Percentiles rank a stretch among this genome's conserved stretches.
phyloP scores from a whole-genome alignment of 1,284 basidiomycete species.

The Rhodofomes roseus region DNA sequence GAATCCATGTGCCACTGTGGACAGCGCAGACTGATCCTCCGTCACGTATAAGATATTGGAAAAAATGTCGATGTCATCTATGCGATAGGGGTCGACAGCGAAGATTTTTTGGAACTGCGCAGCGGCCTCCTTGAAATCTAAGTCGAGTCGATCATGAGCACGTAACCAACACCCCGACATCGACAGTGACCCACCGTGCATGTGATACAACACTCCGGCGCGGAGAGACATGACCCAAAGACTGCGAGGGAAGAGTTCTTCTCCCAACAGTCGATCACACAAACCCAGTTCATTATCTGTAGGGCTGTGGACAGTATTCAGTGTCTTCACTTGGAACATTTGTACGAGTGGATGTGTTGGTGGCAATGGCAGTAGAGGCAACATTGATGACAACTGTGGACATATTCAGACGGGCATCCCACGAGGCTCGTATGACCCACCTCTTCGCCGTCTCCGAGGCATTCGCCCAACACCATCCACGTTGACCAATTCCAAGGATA shows the following conservation, averaged over 20 bases:
- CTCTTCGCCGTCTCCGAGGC: slow-evolving; percentile 88
- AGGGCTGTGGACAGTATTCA: slow-evolving; percentile 87
- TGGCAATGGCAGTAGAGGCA: slow-evolving; percentile 63
- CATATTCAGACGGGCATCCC: slow-evolving; percentile 10
- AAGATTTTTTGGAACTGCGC: slow-evolving; percentile 81
- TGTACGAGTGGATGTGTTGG: slow-evolving; percentile 72
- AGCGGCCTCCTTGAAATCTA: slow-evolving; percentile 86
- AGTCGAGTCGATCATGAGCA: not conserved
- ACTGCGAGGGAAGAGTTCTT: slow-evolving; percentile 78
- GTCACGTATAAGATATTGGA: slow-evolving; percentile 98
- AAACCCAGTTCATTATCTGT: slow-evolving; percentile 78
- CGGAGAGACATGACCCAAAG: slow-evolving; percentile 85
- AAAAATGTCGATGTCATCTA: slow-evolving; percentile 96
- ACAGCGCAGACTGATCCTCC: slow-evolving; percentile 84
- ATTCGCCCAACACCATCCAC: slow-evolving; percentile 81
- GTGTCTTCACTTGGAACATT: slow-evolving; percentile 88
- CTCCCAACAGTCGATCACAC: slow-evolving; percentile 71
- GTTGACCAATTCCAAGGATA: slow-evolving; percentile 97
- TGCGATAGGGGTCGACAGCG: slow-evolving; percentile 78
- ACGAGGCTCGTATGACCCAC: slow-evolving; percentile 36
- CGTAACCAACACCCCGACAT: too few species aligned
- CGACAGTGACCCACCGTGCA: slow-evolving; percentile 56
- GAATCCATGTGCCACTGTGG: slow-evolving; percentile 90
- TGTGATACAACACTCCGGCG: slow-evolving; percentile 86
- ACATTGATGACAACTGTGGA: slow-evolving; percentile 56